Evolutionary conservation across 768 basidiomycete genomes (phyloP), one percentile per base, ranked within the genome.

Genomic region (Exsudoporus frostii): DNA sequence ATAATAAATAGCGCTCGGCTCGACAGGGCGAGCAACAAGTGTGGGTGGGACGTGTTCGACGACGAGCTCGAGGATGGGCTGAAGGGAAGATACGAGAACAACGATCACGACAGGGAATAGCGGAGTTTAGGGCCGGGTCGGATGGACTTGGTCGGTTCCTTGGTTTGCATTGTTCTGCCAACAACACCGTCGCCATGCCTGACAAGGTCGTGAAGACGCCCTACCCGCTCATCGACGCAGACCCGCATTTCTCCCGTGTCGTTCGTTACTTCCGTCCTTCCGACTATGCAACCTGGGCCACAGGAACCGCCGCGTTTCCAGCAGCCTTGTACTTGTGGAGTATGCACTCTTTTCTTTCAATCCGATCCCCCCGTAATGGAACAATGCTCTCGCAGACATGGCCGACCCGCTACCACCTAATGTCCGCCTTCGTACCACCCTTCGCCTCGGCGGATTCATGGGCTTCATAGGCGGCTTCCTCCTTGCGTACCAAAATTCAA

Each of bases 381-480:
- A 58, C 48, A 54, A 49, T 51, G 45, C 7, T 37, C 43, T 53
- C 49, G 25, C 56, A 80, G 80, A 80, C 55, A 71, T 75, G 67
- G 76, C 76, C 25, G 79, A 81, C 54, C 73, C 75, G 7, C 30
- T 68, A n/a, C 66, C 65, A 51, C 65, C 67, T 37, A 73, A 69
- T 56, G 10, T 69, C 58, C 71, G 66, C 50, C 62, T 76, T 45
- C 71, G 72, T 50, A 71, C 74, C 0, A 68, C 72, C 51, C 67
- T 79, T 41, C 73, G 77, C 51, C 69, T 88, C 11, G 86, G 86
- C 34, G 88, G 87, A 9, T 71, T 88, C 60, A 73, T 98, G 44
- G 96, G 96, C 10, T 90, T 95, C 72, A 67, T 84, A 48, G 94
- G 90, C 11, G 96, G 96, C 19, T 98, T 98, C 81, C 69, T 98